Percentiles rank a stretch among this genome's conserved stretches.
Conservation (phyloP, 495 filamentous ascomycete species). For the Astrocystis sublimbata region DNA sequence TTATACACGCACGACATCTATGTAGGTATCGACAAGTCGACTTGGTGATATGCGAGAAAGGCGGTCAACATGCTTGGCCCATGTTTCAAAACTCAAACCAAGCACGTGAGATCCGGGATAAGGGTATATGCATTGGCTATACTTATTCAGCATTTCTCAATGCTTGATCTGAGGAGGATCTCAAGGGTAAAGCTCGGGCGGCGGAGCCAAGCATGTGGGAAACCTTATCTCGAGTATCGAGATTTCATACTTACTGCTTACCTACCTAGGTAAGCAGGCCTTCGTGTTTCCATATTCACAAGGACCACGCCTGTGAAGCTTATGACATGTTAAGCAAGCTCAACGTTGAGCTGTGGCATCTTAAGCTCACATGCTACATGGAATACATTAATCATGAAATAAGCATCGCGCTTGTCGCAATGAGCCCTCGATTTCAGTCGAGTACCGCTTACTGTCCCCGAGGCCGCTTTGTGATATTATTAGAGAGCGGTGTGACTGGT, state of each 20-base stretch:
- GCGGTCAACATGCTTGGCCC: not conserved
- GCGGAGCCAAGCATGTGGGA: not conserved
- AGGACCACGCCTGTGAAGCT: not conserved
- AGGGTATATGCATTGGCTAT: not conserved
- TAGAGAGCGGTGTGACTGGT: not conserved
- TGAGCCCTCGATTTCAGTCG: not conserved
- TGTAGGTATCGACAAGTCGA: not conserved
- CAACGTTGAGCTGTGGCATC: not conserved
- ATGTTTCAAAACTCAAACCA: not conserved
- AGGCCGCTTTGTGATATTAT: not conserved
- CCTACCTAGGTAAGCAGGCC: too few species aligned
- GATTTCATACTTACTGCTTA: not conserved
- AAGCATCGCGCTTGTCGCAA: not conserved
- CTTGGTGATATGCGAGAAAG: not conserved
- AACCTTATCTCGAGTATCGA: not conserved
- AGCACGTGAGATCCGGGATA: constrained; percentile 3
- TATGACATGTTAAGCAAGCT: not conserved
- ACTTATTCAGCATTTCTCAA: not conserved
- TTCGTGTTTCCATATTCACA: not conserved
- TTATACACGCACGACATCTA: not conserved
- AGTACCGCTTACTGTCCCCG: not conserved
- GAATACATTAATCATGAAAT: not conserved
- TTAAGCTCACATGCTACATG: not conserved
- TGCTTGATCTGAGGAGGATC: not conserved
- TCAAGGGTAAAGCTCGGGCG: too few species aligned